phyloP scores from a whole-genome alignment of 805 yeast species.

The Phaffomyces antillensis region DNA sequence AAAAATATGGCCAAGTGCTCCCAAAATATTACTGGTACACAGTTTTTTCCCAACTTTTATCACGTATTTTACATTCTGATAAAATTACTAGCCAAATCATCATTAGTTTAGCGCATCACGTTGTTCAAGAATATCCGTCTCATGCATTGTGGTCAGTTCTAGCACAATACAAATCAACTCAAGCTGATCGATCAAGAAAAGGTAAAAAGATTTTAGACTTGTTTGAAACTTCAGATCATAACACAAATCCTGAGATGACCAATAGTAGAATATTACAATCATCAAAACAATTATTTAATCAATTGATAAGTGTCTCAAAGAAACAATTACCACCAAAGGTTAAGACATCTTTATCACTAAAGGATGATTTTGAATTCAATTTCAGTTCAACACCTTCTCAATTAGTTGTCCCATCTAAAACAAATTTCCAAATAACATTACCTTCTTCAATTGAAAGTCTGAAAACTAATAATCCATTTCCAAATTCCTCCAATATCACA shows the following conservation, averaged over 20 bases:
- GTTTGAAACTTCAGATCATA: slow-evolving; percentile 19
- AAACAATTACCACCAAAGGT: slow-evolving; percentile 12
- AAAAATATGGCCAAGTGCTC: slow-evolving; percentile 35
- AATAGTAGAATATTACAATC: slow-evolving; percentile 13
- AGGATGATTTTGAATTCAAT: slow-evolving; percentile 37
- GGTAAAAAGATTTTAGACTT: slow-evolving; percentile 38
- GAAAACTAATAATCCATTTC: slow-evolving; percentile 38
- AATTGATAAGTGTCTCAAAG: slow-evolving; percentile 22
- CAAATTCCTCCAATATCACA: slow-evolving; percentile 38
- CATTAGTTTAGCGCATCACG: slow-evolving; percentile 45
- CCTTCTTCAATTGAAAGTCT: slow-evolving; percentile 43
- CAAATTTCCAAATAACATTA: slow-evolving; percentile 59
- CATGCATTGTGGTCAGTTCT: slow-evolving; percentile 83
- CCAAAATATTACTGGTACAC: slow-evolving; percentile 68
- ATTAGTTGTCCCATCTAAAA: slow-evolving; percentile 68
- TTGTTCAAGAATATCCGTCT: slow-evolving; percentile 63
- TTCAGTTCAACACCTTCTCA: slow-evolving; percentile 35
- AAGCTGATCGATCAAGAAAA: slow-evolving; percentile 35
- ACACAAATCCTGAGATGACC: slow-evolving; percentile 10
- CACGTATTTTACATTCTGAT: slow-evolving; percentile 66
- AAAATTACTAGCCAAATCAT: slow-evolving; percentile 48
- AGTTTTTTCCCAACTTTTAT: slow-evolving; percentile 77
- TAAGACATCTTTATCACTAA: slow-evolving; percentile 21
- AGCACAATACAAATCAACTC: slow-evolving; percentile 58
- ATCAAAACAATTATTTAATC: slow-evolving; percentile 23